Evolutionary conservation across 179 eudicot genomes (phyloP).

Genomic region (Drosera spatulata): DNA sequence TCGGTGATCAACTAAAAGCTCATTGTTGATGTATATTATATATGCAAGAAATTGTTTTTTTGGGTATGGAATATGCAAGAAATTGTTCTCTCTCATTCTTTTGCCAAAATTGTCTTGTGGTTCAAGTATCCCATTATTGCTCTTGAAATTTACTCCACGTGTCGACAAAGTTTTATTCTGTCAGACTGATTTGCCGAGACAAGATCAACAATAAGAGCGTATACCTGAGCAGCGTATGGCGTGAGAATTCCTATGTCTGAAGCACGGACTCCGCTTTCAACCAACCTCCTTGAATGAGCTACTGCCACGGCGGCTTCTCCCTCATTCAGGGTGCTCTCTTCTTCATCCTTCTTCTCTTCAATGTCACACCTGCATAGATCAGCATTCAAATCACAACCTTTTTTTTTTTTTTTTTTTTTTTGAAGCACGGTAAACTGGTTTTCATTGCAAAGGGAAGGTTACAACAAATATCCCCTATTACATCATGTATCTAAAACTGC

Average conservation of each 20-base stretch:
- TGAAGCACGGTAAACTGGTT: no score
- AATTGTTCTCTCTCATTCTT: no score
- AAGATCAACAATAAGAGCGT: background rate
- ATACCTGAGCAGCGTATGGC: constrained; percentile 96
- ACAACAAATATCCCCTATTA: no score
- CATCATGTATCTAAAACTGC: no score
- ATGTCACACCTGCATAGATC: constrained; percentile 62
- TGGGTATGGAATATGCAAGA: no score
- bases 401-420: no score
- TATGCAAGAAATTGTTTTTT: no score
- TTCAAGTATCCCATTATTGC: no score
- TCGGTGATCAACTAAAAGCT: background rate
- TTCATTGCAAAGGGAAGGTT: no score
- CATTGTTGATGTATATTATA: background rate
- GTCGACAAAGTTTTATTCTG: no score
- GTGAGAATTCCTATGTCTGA: constrained; percentile 89
- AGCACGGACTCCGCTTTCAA: constrained; percentile 78
- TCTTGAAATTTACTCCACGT: no score
- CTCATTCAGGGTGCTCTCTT: constrained; percentile 91
- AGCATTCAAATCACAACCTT: background rate
- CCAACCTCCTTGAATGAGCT: constrained; percentile 80
- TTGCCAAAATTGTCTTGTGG: no score
- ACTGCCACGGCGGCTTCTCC: constrained; percentile 97
- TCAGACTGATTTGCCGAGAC: background rate
- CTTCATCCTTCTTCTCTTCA: constrained; percentile 99